Base-by-base conservation (phyloP, 2,329 filamentous ascomycete species). In the Coniochaeta hoffmannii region DNA sequence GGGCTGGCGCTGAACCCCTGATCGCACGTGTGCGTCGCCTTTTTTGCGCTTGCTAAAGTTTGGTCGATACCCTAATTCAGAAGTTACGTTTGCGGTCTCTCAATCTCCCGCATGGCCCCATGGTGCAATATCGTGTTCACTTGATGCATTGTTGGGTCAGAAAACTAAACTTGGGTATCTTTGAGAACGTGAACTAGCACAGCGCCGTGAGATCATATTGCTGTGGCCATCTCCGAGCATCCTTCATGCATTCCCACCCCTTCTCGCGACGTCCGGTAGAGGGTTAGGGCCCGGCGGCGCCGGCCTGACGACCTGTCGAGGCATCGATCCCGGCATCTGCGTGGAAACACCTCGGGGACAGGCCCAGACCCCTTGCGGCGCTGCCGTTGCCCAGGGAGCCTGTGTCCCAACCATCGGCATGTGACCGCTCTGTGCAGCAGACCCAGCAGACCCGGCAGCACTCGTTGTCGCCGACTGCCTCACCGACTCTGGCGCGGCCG, bases 391-490 rank as follows among this genome's bases (percentile, higher is more conserved):
- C 66, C 66, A 69, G 0, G 65, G 65, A 3, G 65, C 66, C 1
- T 61, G 59, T 1, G 62, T 64, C 11, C 58, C 58, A 8, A 51
- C 30, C 10, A 15, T n/a, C 17, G 49, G 26, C 2, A 28, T 34
- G 11, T 30, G 46, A 10, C n/a, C 52, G 11, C n/a, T 30, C 17
- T n/a, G 22, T 28, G 55, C 50, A 14, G 22, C 46, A 24, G 53
- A n/a, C 15, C 15, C n/a, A 9, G 36, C 26, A 12, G 49, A 50
- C 2, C 49, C 30, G 19, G 46, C 50, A 15, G 17, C 82, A 61
- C 76, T 83, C 17, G 72, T 70, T 65, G 83, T 75, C 0, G 81
- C 71, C n/a, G n/a, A n/a, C 7, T 81, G 80, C 24, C 75, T 67
- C 7, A 72, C 64, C 0, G 78, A 77, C 1, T 68, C 61, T 1